Conservation (phyloP, 225 moss, liverwort and hornwort species). For the Asterella californica region DNA sequence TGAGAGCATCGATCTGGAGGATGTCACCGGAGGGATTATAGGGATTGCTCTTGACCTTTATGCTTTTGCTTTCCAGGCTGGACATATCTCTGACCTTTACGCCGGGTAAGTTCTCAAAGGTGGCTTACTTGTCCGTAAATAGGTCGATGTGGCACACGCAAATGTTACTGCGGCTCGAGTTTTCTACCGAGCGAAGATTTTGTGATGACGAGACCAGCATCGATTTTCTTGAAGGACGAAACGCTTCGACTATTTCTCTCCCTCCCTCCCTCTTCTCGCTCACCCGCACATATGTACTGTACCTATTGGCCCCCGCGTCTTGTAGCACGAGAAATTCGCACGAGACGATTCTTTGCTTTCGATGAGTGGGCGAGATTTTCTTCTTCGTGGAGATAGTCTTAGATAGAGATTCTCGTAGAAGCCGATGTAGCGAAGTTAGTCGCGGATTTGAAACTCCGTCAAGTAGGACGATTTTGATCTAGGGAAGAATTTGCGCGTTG, state of each 20-base stretch:
- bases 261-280: background rate
- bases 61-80: conserved; percentile 14
- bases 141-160: background rate
- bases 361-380: background rate
- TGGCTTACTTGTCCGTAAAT: background rate
- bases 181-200: background rate
- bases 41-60: background rate
- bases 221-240: background rate
- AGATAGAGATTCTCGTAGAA: background rate
- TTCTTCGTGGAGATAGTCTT: background rate
- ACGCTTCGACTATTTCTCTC: background rate
- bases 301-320: background rate
- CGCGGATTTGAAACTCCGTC: background rate
- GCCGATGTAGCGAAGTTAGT: background rate
- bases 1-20: background rate
- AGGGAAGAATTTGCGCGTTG: background rate
- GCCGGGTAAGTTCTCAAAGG: background rate
- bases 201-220: background rate
- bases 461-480: no score
- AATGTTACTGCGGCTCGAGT: background rate
- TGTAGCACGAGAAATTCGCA: background rate
- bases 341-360: background rate
- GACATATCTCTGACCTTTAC: background rate
- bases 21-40: background rate
- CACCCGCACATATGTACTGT: background rate